Evolutionary conservation across 495 filamentous ascomycete genomes (phyloP).

Genomic region (Trichoderma erinaceum): DNA sequence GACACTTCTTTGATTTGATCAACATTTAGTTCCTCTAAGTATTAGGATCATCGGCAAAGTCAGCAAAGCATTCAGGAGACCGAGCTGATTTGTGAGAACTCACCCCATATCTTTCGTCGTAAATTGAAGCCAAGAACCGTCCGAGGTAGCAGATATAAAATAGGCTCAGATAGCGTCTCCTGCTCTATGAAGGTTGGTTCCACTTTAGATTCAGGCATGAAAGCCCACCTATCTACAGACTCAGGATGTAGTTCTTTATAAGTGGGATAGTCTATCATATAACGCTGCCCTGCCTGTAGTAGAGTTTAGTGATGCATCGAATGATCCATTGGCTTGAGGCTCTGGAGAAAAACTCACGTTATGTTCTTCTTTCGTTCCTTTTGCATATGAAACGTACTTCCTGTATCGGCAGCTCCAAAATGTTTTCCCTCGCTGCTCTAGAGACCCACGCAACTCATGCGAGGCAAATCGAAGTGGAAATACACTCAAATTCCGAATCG

Average conservation of each 20-base stretch:
- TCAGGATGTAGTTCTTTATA: not conserved
- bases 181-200: not conserved
- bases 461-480: not conserved
- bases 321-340: not conserved
- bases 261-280: not conserved
- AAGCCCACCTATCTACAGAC: not conserved
- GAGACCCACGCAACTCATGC: not conserved
- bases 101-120: constrained; percentile 4
- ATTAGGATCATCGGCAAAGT: not conserved
- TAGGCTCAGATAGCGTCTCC: not conserved
- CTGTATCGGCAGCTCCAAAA: not conserved
- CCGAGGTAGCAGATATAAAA: not conserved
- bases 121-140: not conserved
- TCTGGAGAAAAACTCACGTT: not conserved
- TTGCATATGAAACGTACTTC: not conserved
- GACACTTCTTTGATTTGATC: constrained; percentile 27
- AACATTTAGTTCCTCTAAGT: constrained; percentile 19
- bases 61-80: too few species aligned
- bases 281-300: not conserved
- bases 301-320: not conserved
- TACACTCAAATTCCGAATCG: not conserved
- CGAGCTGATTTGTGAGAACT: not conserved
- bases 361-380: not conserved
- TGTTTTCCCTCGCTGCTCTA: not conserved
- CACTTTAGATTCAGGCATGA: not conserved